phyloP scores from a whole-genome alignment of 2,329 filamentous ascomycete species.

The Colletotrichum horii region DNA sequence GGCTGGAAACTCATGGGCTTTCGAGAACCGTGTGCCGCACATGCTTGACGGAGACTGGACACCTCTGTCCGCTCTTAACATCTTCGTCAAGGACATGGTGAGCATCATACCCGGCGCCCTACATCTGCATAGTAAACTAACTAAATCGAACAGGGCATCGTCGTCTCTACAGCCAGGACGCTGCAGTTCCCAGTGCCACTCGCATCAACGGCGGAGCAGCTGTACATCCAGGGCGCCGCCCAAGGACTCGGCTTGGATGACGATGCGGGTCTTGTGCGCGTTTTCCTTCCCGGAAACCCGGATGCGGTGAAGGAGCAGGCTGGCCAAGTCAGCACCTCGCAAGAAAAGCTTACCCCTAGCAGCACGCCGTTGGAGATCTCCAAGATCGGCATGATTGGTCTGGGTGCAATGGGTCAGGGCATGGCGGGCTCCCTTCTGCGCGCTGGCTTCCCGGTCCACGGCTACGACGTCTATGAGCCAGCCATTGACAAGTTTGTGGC shows the following conservation, averaged over 20 bases:
- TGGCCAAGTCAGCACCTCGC: not conserved
- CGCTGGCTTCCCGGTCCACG: constrained; percentile 35
- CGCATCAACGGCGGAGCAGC: constrained; percentile 36
- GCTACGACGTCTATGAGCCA: constrained; percentile 35
- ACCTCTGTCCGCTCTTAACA: constrained; percentile 37
- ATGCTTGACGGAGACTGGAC: constrained; percentile 56
- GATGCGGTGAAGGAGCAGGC: constrained; percentile 23
- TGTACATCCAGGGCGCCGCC: constrained; percentile 31
- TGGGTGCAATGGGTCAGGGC: constrained; percentile 43
- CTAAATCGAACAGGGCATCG: constrained; percentile 25
- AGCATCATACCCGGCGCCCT: not conserved
- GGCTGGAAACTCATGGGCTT: constrained; percentile 54
- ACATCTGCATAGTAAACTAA: not conserved
- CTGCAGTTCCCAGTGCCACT: constrained; percentile 40
- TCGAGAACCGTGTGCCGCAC: constrained; percentile 59
- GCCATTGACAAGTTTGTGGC: constrained; percentile 34
- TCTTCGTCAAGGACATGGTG: constrained; percentile 41
- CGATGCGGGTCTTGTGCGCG: constrained; percentile 30
- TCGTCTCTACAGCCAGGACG: constrained; percentile 31
- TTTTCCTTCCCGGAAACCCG: constrained; percentile 25
- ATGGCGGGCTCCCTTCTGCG: constrained; percentile 39
- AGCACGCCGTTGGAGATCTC: constrained; percentile 27
- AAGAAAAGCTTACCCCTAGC: constrained; percentile 22
- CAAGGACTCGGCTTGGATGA: constrained; percentile 32
- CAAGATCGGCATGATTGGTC: constrained; percentile 39